Evolutionary conservation across 2,329 filamentous ascomycete species (phyloP).

Genomic region (Seiridium cupressi): DNA sequence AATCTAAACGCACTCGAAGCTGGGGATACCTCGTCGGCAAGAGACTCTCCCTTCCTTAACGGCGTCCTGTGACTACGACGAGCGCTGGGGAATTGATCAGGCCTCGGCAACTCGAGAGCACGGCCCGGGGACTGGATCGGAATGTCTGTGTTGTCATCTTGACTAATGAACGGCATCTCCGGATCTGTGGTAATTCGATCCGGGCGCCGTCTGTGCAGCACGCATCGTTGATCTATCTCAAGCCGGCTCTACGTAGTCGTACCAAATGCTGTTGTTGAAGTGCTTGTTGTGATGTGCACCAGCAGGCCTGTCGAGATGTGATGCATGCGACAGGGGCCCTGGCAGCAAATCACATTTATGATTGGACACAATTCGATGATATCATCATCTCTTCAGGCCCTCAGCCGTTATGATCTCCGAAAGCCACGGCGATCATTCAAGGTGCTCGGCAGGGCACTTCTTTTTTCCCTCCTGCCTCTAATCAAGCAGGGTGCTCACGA

Average conservation of each 20-base stretch:
- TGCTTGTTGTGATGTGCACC: not conserved
- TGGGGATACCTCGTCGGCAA: not conserved
- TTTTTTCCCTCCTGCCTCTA: too few species aligned
- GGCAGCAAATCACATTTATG: not conserved
- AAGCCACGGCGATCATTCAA: slow-evolving; percentile 9
- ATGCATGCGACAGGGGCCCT: not conserved
- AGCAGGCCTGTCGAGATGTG: not conserved
- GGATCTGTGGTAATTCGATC: not conserved
- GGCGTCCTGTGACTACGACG: not conserved
- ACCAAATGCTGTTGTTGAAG: not conserved
- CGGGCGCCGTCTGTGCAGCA: not conserved
- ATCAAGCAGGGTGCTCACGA: too few species aligned
- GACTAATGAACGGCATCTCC: not conserved
- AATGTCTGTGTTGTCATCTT: not conserved
- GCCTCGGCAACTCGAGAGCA: not conserved
- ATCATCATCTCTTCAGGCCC: not conserved
- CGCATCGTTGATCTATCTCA: not conserved
- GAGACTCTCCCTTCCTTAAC: not conserved
- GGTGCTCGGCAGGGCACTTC: slow-evolving; percentile 1
- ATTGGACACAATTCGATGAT: not conserved
- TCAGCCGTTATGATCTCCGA: slow-evolving; percentile 6
- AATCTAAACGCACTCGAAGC: not conserved
- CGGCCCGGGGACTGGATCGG: slow-evolving; percentile 2
- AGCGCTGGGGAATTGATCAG: not conserved
- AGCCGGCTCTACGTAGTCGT: not conserved